Conservation (phyloP, 2,329 filamentous ascomycete genomes). For the Colletotrichum phormii region DNA sequence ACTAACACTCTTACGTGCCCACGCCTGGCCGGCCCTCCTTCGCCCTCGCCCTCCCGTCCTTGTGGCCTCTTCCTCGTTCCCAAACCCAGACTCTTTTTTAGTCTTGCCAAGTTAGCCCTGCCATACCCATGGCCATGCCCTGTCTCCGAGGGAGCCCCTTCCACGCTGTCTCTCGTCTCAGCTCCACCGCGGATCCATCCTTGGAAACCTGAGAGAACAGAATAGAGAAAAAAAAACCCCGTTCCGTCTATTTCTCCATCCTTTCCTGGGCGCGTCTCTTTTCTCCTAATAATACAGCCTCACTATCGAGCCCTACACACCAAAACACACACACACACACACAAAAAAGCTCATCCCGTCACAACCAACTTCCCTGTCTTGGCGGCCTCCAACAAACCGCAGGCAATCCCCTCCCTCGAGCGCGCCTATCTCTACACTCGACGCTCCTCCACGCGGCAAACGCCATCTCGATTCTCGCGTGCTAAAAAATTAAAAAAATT, state of each 20-base stretch:
- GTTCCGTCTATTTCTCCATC: background rate
- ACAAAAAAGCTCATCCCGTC: background rate
- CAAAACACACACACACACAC: background rate
- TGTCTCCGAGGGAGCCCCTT: constrained; percentile 9
- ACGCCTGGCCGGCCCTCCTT: background rate
- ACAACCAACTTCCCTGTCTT: background rate
- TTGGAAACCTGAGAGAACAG: background rate
- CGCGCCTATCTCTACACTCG: background rate
- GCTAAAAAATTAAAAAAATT: too few relatives aligned
- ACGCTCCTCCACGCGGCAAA: background rate
- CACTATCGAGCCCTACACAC: constrained; percentile 7
- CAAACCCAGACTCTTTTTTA: too few relatives aligned
- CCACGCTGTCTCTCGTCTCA: background rate
- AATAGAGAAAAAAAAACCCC: background rate
- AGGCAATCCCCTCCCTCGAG: constrained; percentile 7
- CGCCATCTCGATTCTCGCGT: background rate
- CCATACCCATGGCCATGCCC: constrained; percentile 3
- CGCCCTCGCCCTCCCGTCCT: background rate
- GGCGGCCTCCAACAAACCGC: background rate
- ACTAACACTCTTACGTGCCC: background rate
- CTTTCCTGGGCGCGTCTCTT: background rate
- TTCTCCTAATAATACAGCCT: constrained; percentile 16
- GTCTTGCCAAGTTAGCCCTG: background rate
- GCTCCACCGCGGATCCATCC: background rate
- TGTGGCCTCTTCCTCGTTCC: background rate